A percentile compares a stretch with the other conserved stretches of the same genome.
Evolutionary conservation across 805 yeast genomes (phyloP).

Genomic region (Candida boleticola): DNA sequence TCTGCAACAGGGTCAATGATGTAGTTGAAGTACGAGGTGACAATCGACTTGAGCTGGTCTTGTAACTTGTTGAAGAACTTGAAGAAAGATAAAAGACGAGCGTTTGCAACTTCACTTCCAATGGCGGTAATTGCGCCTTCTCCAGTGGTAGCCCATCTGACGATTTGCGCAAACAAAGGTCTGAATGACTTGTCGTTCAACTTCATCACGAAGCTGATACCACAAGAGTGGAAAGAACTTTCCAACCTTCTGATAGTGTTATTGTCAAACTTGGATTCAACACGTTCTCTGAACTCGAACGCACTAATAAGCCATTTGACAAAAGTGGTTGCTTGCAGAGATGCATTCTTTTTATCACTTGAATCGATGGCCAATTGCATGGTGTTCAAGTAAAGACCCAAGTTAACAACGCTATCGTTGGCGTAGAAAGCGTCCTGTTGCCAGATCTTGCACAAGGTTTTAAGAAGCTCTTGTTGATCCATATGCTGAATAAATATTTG

Average conservation of each 20-base stretch:
- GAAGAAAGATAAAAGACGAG: slow-evolving; percentile 73
- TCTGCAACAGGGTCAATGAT: slow-evolving; percentile 69
- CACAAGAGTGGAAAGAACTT: slow-evolving; percentile 68
- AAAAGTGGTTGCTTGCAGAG: slow-evolving; percentile 65
- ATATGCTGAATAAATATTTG: slow-evolving; percentile 62
- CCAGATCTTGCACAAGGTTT: slow-evolving; percentile 67
- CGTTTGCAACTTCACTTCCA: slow-evolving; percentile 34
- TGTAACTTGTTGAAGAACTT: slow-evolving; percentile 83
- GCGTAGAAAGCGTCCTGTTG: slow-evolving; percentile 30
- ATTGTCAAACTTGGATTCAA: slow-evolving; percentile 50
- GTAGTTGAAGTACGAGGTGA: slow-evolving; percentile 86
- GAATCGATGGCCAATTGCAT: slow-evolving; percentile 65
- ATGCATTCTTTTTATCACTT: slow-evolving; percentile 72
- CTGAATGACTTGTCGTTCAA: slow-evolving; percentile 91
- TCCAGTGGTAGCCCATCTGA: slow-evolving; percentile 90
- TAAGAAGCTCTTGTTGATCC: slow-evolving; percentile 62
- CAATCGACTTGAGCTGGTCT: slow-evolving; percentile 78
- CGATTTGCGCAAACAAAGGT: slow-evolving; percentile 82
- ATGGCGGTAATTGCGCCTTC: slow-evolving; percentile 50
- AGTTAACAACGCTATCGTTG: slow-evolving; percentile 33
- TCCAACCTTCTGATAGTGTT: slow-evolving; percentile 83
- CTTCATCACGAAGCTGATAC: slow-evolving; percentile 78
- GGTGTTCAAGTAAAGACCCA: slow-evolving; percentile 69
- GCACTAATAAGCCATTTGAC: slow-evolving; percentile 66
- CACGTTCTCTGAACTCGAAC: slow-evolving; percentile 61